Evolutionary conservation across 192 early-diverging fungal species (phyloP).

Genomic region (Backusella circina): DNA sequence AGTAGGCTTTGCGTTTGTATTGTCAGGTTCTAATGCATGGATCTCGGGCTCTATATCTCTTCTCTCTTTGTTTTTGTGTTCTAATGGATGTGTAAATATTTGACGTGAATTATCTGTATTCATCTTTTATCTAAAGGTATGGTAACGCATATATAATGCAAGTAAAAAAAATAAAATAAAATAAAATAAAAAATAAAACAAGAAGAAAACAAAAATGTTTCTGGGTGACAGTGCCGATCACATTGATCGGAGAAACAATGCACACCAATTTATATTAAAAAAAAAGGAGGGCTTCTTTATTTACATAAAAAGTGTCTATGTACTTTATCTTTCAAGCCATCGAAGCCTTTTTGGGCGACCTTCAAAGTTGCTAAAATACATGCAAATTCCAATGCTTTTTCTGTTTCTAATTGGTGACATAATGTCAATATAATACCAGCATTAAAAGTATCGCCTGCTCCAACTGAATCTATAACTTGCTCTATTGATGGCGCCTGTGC

Average conservation of each 20-base stretch:
- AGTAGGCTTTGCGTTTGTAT: background rate
- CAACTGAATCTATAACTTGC: conserved; percentile 42
- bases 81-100: background rate
- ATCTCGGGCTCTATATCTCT: background rate
- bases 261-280: background rate
- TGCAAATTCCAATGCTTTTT: conserved; percentile 36
- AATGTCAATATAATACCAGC: conserved; percentile 46
- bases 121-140: background rate
- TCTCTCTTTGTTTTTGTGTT: background rate
- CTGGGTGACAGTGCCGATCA: background rate
- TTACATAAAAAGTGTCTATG: background rate
- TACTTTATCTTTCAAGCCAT: background rate
- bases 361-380: conserved; percentile 46
- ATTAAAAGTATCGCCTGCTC: conserved; percentile 57
- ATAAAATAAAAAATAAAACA: background rate
- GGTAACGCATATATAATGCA: background rate
- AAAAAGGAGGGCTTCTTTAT: background rate
- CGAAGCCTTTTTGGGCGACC: conserved; percentile 47
- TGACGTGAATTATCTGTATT: background rate
- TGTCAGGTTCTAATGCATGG: background rate
- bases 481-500: conserved; percentile 24
- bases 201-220: background rate
- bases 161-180: background rate
- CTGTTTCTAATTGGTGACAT: conserved; percentile 18
- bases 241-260: conserved; percentile 3